Evolutionary conservation across 164 flowering plant species (phyloP).

Genomic region (Vitis riparia): DNA sequence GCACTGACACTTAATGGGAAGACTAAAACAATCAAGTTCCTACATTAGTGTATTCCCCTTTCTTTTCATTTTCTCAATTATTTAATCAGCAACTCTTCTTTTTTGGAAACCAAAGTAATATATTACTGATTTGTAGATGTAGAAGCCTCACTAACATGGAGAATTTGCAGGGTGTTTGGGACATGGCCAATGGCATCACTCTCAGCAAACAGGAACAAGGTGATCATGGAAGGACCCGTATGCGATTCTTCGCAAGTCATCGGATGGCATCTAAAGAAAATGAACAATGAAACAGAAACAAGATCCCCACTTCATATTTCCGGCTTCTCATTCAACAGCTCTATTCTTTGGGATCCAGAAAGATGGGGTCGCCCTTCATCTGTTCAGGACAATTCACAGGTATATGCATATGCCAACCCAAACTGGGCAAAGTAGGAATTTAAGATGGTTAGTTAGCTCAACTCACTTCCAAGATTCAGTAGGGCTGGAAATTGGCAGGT

Average conservation of each 20-base stretch:
- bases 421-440: too few species aligned
- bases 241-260: slow-evolving; percentile 74
- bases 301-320: slow-evolving; percentile 54
- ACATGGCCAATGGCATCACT: slow-evolving; percentile 82
- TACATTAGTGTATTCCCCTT: neutral
- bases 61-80: neutral
- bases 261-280: slow-evolving; percentile 77
- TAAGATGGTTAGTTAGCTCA: too few species aligned
- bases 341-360: slow-evolving; percentile 97
- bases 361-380: slow-evolving; percentile 91
- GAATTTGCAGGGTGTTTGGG: slow-evolving; percentile 65
- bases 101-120: too few species aligned
- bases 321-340: slow-evolving; percentile 82
- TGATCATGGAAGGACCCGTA: slow-evolving; percentile 81
- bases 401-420: slow-evolving; percentile 5
- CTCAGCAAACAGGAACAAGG: slow-evolving; percentile 53
- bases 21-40: too few species aligned
- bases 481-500: too few species aligned
- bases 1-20: too few species aligned
- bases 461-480: too few species aligned
- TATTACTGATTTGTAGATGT: too few species aligned
- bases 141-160: too few species aligned
- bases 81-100: neutral
- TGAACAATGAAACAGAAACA: slow-evolving; percentile 25
- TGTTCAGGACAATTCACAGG: slow-evolving; percentile 65